Evolutionary conservation across 768 basidiomycete species (phyloP).

Genomic region (Mycena capillaripes): DNA sequence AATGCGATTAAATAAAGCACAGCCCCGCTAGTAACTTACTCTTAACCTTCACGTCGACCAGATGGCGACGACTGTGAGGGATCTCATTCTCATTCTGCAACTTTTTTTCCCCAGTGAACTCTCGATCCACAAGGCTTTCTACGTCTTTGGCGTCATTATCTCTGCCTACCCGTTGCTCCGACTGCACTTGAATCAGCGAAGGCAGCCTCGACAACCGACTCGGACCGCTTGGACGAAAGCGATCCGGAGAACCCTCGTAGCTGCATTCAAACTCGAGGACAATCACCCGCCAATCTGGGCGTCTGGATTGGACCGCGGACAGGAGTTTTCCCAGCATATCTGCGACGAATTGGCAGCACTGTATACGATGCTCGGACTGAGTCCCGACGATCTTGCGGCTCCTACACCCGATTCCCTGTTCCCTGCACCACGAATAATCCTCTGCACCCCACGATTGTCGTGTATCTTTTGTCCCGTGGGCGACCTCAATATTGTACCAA

Average conservation of each 20-base stretch:
- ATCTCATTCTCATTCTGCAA: slow-evolving; percentile 18
- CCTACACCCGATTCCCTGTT: background rate
- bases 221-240: slow-evolving; percentile 14
- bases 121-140: slow-evolving; percentile 13
- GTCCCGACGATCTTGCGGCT: slow-evolving; percentile 1
- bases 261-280: background rate
- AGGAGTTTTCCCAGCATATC: background rate
- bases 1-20: no score
- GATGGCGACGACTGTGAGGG: slow-evolving; percentile 4
- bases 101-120: slow-evolving; percentile 19
- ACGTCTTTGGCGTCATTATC: slow-evolving; percentile 18
- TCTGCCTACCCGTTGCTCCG: slow-evolving; percentile 23
- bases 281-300: background rate
- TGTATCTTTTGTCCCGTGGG: slow-evolving; percentile 25
- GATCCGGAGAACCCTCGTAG: background rate
- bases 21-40: no score
- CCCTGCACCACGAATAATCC: background rate
- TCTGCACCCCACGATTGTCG: slow-evolving; percentile 13
- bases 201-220: background rate
- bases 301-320: background rate
- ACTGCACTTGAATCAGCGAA: slow-evolving; percentile 22
- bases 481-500: slow-evolving; percentile 24
- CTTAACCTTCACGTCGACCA: background rate
- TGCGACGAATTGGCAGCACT: background rate
- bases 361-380: slow-evolving; percentile 15